Base-by-base conservation (phyloP, 1,284 basidiomycete species). In the Austroboletus novae-zelandiae region DNA sequence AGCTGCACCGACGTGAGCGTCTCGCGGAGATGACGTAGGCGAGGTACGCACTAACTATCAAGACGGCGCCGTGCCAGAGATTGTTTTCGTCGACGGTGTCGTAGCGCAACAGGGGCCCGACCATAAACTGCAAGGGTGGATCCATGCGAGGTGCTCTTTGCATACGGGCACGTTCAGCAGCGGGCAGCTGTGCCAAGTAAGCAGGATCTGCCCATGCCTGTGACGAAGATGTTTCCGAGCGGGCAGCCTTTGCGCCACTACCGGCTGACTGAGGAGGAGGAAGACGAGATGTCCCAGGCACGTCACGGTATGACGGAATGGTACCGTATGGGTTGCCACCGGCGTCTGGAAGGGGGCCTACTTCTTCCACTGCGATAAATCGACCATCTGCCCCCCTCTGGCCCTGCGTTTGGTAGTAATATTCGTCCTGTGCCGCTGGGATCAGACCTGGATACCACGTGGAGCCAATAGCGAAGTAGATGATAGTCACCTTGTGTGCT, bases 101-200 rank as follows among this genome's bases (percentile, higher is more conserved):
- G 68, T 96, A 98, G 54, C 88, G 83, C 56, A 99, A 73, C 37
- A 98, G 76, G 11, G 95, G 95, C 2, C 94, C 94, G 48, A 83
- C 84, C 87, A 90, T 90, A 56, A 89, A 81, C 73, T 89, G 71
- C 32, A 91, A 73, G 62, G 84, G 75, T 3, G 90, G 89, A 30
- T 80, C 70, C 84, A 87, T 91, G 25, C 78, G 76, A 18, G 79
- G 79, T 11, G 79, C 72, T 43, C 74, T 72, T 36, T 84, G 71
- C 14, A 72, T 70, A 42, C 77, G 70, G 9, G 87, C 82, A 44
- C 89, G 76, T 58, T 91, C 84, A 20, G 83, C 75, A 2, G 88
- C 78, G 43, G 72, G 74, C 67, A 87, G 71, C 36, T 73, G 72
- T 9, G 78, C 73, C 47, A 84, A 64, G 48, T 75, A 64, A 40